Evolutionary conservation across 805 yeast species (phyloP).

Genomic region (Cyberlindnera americana): DNA sequence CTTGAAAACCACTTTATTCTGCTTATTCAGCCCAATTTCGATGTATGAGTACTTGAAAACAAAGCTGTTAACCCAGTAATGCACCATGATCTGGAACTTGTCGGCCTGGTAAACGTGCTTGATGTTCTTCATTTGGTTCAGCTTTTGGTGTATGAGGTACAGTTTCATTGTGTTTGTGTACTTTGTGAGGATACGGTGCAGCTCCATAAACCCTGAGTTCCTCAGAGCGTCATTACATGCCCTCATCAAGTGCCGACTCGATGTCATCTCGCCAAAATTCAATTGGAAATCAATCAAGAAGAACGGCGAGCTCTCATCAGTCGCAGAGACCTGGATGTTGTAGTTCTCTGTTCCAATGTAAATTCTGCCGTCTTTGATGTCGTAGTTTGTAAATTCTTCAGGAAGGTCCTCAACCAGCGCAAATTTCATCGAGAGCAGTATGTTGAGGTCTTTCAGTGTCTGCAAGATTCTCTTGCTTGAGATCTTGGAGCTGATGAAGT

Average conservation of each 20-base stretch:
- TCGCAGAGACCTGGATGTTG: constrained; percentile 74
- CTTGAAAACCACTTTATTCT: constrained; percentile 46
- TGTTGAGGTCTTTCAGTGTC: constrained; percentile 66
- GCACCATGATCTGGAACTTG: constrained; percentile 48
- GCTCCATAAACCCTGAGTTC: constrained; percentile 43
- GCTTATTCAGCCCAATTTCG: constrained; percentile 55
- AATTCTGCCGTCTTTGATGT: constrained; percentile 73
- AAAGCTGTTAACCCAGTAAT: constrained; percentile 60
- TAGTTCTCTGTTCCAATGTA: constrained; percentile 58
- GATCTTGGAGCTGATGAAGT: constrained; percentile 44
- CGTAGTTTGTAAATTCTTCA: constrained; percentile 54
- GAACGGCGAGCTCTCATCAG: constrained; percentile 64
- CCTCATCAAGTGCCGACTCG: constrained; percentile 45
- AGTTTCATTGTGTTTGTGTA: constrained; percentile 65
- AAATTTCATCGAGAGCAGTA: constrained; percentile 68
- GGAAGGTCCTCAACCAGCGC: constrained; percentile 67
- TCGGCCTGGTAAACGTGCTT: constrained; percentile 56
- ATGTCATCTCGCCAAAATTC: constrained; percentile 16
- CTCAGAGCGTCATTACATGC: constrained; percentile 51
- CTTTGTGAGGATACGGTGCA: constrained; percentile 53
- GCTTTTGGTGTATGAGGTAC: constrained; percentile 54
- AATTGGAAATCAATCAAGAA: constrained; percentile 76
- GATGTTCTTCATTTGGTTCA: constrained; percentile 49
- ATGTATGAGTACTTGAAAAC: constrained; percentile 49
- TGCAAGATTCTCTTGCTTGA: constrained; percentile 58